A percentile compares a stretch with the other conserved stretches of the same genome.
These are phyloP conservation scores for Taphrina pruni DNA, from an alignment of 1,139 yeast genomes.

Conservation along the genomic window DNA sequence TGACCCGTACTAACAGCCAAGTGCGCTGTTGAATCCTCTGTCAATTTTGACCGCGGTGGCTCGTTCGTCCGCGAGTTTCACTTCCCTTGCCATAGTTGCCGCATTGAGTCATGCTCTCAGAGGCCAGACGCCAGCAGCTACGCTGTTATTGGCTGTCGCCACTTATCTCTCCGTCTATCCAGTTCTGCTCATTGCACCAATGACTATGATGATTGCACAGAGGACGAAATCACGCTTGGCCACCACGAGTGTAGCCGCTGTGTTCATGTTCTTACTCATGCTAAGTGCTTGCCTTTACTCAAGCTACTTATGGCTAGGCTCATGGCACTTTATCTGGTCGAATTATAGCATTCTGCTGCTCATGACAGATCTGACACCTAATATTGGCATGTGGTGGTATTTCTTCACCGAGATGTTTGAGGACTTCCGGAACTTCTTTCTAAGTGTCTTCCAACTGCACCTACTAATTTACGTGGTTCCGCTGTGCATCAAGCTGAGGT, in stretches of 20 bases:
- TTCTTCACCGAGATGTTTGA: slow-evolving; percentile 94
- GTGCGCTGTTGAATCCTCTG: slow-evolving; percentile 83
- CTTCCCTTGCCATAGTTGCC: slow-evolving; percentile 63
- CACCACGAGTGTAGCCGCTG: background rate
- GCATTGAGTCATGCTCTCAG: slow-evolving; percentile 59
- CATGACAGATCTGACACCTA: slow-evolving; percentile 73
- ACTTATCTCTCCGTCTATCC: slow-evolving; percentile 71
- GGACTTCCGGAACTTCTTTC: slow-evolving; percentile 80
- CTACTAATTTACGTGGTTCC: slow-evolving; percentile 74
- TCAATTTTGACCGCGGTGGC: slow-evolving; percentile 69
- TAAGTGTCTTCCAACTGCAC: slow-evolving; percentile 81
- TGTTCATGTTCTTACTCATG: slow-evolving; percentile 3
- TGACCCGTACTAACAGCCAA: slow-evolving; percentile 55
- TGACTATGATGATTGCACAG: slow-evolving; percentile 49
- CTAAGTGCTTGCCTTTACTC: slow-evolving; percentile 21
- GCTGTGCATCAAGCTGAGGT: slow-evolving; percentile 69
- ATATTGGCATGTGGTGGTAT: slow-evolving; percentile 98
- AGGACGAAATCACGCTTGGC: slow-evolving; percentile 47
- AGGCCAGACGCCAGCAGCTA: slow-evolving; percentile 57
- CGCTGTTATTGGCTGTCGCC: slow-evolving; percentile 66
- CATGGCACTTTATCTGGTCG: slow-evolving; percentile 30
- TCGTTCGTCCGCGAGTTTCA: slow-evolving; percentile 68
- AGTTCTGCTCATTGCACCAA: slow-evolving; percentile 62
- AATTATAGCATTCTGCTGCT: slow-evolving; percentile 53
- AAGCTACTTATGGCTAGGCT: slow-evolving; percentile 22